Percentiles rank a stretch among this genome's conserved stretches.
phyloP scores from a whole-genome alignment of 306 rosid species.

The Neltuma alba region DNA sequence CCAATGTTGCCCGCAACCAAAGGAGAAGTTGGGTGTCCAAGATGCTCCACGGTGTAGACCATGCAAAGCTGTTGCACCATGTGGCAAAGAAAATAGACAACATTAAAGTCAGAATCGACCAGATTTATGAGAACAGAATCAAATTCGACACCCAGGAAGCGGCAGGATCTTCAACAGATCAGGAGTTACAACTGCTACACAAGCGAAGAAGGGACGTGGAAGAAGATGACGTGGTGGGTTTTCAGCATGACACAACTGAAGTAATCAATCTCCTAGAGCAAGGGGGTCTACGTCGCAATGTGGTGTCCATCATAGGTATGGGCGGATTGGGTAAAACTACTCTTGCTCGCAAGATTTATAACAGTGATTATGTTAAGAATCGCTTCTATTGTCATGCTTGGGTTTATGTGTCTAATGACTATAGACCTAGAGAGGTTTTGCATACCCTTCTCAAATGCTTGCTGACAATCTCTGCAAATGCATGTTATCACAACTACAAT shows the following conservation, averaged over 20 bases:
- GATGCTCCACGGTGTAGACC: background rate
- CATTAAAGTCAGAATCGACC: background rate
- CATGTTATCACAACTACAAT: too few species aligned
- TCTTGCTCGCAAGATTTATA: background rate
- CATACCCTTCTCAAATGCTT: background rate
- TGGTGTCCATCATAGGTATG: background rate
- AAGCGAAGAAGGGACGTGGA: background rate
- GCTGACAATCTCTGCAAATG: background rate
- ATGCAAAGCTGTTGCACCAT: background rate
- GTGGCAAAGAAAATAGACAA: background rate
- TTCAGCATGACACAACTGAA: background rate
- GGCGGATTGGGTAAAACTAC: background rate
- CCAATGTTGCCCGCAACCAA: background rate
- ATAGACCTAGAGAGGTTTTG: background rate
- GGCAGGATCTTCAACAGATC: background rate
- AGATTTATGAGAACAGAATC: background rate
- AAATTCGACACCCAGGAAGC: background rate
- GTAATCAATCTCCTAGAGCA: background rate
- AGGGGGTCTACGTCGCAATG: background rate
- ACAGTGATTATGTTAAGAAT: background rate
- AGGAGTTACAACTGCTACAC: background rate
- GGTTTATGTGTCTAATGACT: background rate
- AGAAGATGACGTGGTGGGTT: background rate
- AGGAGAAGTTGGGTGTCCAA: background rate
- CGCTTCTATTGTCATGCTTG: background rate